These are phyloP conservation scores for Hypoxylon lenormandii DNA, from an alignment of 495 filamentous ascomycete genomes.

Conservation along the genomic window DNA sequence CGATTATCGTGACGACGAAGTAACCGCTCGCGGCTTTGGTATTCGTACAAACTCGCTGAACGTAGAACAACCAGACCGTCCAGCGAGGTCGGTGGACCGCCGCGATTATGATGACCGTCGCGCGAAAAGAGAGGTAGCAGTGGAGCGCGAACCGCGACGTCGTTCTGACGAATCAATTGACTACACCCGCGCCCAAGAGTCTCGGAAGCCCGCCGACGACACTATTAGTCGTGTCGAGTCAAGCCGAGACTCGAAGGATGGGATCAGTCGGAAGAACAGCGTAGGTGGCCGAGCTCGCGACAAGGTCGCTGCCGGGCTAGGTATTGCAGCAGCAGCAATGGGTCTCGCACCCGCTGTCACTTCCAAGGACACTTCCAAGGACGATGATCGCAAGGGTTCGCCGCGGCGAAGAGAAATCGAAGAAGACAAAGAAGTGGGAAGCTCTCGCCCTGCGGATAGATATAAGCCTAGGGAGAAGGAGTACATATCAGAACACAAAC, in stretches of 20 bases:
- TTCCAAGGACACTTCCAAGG: constrained; percentile 35
- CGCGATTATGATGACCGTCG: constrained; percentile 55
- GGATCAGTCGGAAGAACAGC: constrained; percentile 40
- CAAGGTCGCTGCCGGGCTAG: constrained; percentile 54
- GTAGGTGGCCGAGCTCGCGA: constrained; percentile 49
- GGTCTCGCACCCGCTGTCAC: constrained; percentile 43
- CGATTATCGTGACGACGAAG: constrained; percentile 55
- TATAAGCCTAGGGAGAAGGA: constrained; percentile 43
- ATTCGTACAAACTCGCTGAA: constrained; percentile 56
- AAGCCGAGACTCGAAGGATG: constrained; percentile 46
- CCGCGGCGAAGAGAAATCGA: constrained; percentile 40
- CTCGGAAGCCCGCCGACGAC: constrained; percentile 38
- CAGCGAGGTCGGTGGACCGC: constrained; percentile 42
- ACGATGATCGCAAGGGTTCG: constrained; percentile 53
- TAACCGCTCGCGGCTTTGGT: constrained; percentile 59
- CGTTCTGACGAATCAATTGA: constrained; percentile 54
- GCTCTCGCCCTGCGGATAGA: constrained; percentile 31
- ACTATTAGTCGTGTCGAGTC: constrained; percentile 33
- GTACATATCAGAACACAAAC: constrained; percentile 20
- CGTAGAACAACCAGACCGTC: constrained; percentile 43
- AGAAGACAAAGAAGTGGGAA: constrained; percentile 38
- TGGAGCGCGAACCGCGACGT: constrained; percentile 51
- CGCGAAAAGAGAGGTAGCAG: constrained; percentile 45
- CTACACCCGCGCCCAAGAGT: constrained; percentile 35
- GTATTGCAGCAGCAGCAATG: constrained; percentile 54